Percentiles rank a stretch among this genome's conserved stretches.
These are phyloP conservation scores for Amborella trichopoda DNA, from an alignment of 164 flowering plant species.

Conservation along the genomic window DNA sequence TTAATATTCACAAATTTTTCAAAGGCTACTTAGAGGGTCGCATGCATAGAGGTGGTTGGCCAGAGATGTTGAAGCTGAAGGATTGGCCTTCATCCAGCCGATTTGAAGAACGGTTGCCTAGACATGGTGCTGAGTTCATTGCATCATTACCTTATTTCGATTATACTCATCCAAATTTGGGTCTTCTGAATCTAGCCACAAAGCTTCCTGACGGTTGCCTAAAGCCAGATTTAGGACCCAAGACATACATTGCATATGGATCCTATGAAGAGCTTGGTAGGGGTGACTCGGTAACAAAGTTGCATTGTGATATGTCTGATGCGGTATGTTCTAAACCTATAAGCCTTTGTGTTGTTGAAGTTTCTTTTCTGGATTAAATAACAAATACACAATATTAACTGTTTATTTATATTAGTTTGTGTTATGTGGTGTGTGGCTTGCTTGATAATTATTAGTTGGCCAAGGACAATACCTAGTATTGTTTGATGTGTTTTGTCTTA, in stretches of 20 bases:
- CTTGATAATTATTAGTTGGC: too few relatives aligned
- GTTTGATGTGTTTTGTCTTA: too few relatives aligned
- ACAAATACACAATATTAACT: too few relatives aligned
- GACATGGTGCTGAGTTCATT: conserved; percentile 71
- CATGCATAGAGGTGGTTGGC: conserved; percentile 47
- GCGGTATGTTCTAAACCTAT: conserved; percentile 53
- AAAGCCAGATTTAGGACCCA: conserved; percentile 78
- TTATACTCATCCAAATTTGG: conserved; percentile 59
- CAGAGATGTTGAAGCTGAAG: conserved; percentile 76
- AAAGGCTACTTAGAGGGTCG: conserved; percentile 68
- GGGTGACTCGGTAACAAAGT: conserved; percentile 79
- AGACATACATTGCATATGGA: conserved; percentile 77
- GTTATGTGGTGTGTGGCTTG: too few relatives aligned
- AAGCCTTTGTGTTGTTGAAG: too few relatives aligned
- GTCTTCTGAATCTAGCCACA: conserved; percentile 60
- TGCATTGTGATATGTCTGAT: conserved; percentile 77
- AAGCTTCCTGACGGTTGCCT: conserved; percentile 41
- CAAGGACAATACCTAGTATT: too few relatives aligned
- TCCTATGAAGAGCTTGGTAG: conserved; percentile 55
- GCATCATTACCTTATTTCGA: conserved; percentile 57
- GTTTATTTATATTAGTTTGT: too few relatives aligned
- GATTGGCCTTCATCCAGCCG: conserved; percentile 75
- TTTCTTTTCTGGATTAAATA: background rate
- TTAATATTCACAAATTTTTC: conserved; percentile 58
- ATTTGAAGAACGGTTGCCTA: conserved; percentile 65